Base-by-base conservation (phyloP, 192 early-diverging fungal species). In the Coemansia biformis region DNA sequence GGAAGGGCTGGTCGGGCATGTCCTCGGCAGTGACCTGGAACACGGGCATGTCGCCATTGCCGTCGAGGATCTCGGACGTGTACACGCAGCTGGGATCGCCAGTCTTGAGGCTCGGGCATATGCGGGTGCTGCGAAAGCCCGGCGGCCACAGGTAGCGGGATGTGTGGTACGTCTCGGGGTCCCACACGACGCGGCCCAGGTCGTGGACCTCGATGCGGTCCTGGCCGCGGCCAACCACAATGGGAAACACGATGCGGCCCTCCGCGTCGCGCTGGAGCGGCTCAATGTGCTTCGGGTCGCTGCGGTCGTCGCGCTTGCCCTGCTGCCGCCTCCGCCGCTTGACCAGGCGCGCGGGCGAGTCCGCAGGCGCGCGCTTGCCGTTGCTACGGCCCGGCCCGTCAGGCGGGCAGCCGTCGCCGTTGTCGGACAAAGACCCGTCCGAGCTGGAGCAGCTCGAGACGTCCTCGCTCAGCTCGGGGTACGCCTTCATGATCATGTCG, bases 1-100 rank as follows among this genome's bases (percentile, higher is more conserved):
- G 49, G 44, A 84, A 86, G 0, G 77, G 69, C 35, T 55, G 54
- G 5, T 73, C 78, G 5, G 83, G 81, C 73, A 80, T 77, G 32
- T 86, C 84, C 32, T 78, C 79, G 4, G 82, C 64, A 7, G 83
- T 83, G 43, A 86, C 82, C 63, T 83, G 81, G 61, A 86, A 86
- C 55, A 82, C 51, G 12, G 72, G 72, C 24, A 38, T 28, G 2
- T 81, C 79, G 22, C 80, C 81, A 6, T 43, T 43, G 42, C 81
- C 84, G 43, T 84, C 83, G 19, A 86, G 57, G 32, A 86, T 84
- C 47, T 84, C 83, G 22, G 78, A 82, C 2, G 77, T 81, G 44
- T 84, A 86, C 12, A 70, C 62, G 17, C 78, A 80, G 33, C 74
- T 69, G 10, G 66, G 59, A 14, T 63, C 68, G 18, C 66, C 68